Percentiles rank a stretch among this genome's conserved stretches.
phyloP scores from a whole-genome alignment of 1,284 basidiomycete genomes.

The Flammula alnicola region DNA sequence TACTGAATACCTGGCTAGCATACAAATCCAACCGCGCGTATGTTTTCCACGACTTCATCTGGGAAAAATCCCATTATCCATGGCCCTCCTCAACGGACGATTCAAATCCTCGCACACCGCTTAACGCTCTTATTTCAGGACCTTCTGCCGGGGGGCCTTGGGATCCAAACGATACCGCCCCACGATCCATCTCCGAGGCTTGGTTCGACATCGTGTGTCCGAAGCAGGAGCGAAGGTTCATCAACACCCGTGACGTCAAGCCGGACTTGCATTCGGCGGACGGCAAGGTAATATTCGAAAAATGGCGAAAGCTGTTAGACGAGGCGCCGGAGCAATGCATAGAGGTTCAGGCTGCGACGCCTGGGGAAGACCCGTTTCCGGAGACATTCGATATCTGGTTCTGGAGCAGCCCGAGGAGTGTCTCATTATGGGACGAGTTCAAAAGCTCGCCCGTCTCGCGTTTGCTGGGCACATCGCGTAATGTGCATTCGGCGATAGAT shows the following conservation, averaged over 20 bases:
- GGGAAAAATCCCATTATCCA: constrained; percentile 43
- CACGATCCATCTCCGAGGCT: constrained; percentile 41
- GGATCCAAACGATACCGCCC: constrained; percentile 38
- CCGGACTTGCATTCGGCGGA: constrained; percentile 33
- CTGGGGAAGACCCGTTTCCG: constrained; percentile 37
- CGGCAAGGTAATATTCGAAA: constrained; percentile 40
- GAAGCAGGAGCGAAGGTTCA: constrained; percentile 37
- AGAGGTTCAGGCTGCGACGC: constrained; percentile 40
- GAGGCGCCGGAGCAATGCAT: constrained; percentile 47
- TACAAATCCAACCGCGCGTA: constrained; percentile 50
- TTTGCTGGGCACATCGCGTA: constrained; percentile 41
- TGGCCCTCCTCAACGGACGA: constrained; percentile 36
- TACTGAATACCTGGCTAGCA: constrained; percentile 50
- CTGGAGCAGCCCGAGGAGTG: constrained; percentile 40
- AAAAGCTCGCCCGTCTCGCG: constrained; percentile 43
- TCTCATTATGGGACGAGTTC: constrained; percentile 46
- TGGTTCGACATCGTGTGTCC: constrained; percentile 45
- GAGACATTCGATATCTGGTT: constrained; percentile 51
- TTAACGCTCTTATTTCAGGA: constrained; percentile 62
- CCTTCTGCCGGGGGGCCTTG: constrained; percentile 59
- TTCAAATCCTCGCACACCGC: constrained; percentile 50
- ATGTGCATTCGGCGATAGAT: constrained; percentile 43
- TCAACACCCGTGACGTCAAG: constrained; percentile 48
- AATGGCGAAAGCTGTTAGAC: constrained; percentile 42
- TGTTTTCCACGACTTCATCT: constrained; percentile 47